Conservation (phyloP, 345 rosid species). For the Murraya koenigii region DNA sequence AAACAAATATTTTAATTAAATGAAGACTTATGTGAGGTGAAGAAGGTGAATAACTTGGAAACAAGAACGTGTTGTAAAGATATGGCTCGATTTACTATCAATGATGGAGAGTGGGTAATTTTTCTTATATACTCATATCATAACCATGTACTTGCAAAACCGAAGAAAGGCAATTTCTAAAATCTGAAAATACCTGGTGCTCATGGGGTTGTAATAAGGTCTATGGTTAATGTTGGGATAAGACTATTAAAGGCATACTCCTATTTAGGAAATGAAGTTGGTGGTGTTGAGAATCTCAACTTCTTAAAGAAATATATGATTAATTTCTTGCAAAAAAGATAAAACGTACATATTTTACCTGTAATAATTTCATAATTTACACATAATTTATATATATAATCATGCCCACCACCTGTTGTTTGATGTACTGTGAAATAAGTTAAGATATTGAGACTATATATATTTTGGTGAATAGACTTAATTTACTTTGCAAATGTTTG, state of each 20-base stretch:
- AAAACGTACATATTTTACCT: no score
- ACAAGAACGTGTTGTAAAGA: slow-evolving; percentile 16
- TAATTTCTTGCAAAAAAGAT: neutral
- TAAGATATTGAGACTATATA: no score
- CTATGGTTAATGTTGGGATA: neutral
- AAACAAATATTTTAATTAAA: slow-evolving; percentile 11
- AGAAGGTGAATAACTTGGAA: no score
- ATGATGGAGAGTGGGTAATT: slow-evolving; percentile 11
- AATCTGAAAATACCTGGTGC: neutral
- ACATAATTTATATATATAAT: no score
- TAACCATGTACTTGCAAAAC: slow-evolving; percentile 16
- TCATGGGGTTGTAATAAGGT: neutral
- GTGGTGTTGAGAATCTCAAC: neutral
- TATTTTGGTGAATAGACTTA: no score
- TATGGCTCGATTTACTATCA: neutral
- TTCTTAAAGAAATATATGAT: neutral
- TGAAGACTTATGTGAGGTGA: neutral
- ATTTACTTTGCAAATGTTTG: no score
- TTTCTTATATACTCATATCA: slow-evolving; percentile 9
- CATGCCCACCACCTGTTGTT: no score
- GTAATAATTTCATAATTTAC: no score
- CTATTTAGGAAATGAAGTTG: neutral
- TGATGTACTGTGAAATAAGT: no score
- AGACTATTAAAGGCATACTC: neutral
- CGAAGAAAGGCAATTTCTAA: slow-evolving; percentile 10